These are phyloP conservation scores for Protomyces macrosporus DNA, from an alignment of 1,139 yeast genomes.

Conservation along the genomic window DNA sequence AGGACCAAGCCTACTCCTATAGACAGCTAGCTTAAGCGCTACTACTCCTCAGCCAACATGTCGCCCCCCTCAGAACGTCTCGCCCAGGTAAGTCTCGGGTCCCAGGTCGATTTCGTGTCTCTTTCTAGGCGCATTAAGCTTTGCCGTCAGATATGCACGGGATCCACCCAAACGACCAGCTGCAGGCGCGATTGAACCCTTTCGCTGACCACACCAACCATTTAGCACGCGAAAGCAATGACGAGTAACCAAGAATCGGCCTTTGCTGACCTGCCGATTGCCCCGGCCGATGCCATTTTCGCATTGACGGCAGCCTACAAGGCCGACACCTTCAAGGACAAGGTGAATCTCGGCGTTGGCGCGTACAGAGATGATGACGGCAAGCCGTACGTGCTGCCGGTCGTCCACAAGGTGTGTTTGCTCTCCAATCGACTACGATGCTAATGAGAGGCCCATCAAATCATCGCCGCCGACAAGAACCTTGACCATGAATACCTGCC, in stretches of 20 bases:
- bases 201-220: background rate
- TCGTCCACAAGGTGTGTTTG: slow-evolving; percentile 66
- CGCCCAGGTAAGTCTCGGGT: background rate
- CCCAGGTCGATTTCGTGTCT: background rate
- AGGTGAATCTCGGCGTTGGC: slow-evolving; percentile 72
- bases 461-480: slow-evolving; percentile 51
- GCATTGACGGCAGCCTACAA: slow-evolving; percentile 71
- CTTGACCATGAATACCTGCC: slow-evolving; percentile 90
- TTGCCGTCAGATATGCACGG: no score
- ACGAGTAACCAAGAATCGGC: slow-evolving; percentile 4
- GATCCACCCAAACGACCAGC: no score
- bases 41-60: background rate
- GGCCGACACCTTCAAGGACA: slow-evolving; percentile 44
- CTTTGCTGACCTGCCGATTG: slow-evolving; percentile 34
- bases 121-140: no score
- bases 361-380: slow-evolving; percentile 85
- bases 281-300: slow-evolving; percentile 50
- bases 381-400: slow-evolving; percentile 83
- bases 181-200: background rate
- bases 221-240: background rate
- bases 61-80: background rate
- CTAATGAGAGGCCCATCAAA: slow-evolving; percentile 54
- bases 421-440: background rate
- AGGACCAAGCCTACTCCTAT: no score
- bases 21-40: no score